Evolutionary conservation across 2,329 filamentous ascomycete genomes (phyloP).

Genomic region (Plectosphaerella plurivora): DNA sequence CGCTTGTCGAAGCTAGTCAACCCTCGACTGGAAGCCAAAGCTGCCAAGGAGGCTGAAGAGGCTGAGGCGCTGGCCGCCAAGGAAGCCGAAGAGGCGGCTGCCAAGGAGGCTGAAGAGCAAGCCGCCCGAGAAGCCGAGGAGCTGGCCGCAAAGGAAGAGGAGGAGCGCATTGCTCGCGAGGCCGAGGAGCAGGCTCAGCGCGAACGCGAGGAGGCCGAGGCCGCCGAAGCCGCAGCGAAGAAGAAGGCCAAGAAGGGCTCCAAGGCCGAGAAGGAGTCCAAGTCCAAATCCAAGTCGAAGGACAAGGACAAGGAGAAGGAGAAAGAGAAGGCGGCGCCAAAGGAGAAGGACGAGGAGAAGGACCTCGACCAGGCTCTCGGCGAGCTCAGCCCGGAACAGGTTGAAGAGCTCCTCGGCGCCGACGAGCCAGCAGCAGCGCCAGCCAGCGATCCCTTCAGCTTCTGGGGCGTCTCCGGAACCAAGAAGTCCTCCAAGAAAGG

Average conservation of each 20-base stretch:
- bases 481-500: constrained; percentile 41
- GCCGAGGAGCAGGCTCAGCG: constrained; percentile 19
- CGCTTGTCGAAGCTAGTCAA: constrained; percentile 27
- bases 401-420: constrained; percentile 35
- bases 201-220: constrained; percentile 20
- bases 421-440: constrained; percentile 18
- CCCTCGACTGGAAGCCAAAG: constrained; percentile 34
- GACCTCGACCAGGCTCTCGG: constrained; percentile 15
- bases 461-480: constrained; percentile 45
- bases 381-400: constrained; percentile 35
- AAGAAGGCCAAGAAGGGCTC: constrained; percentile 39
- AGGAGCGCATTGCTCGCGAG: constrained; percentile 23
- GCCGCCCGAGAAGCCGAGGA: constrained; percentile 30
- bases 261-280: constrained; percentile 26
- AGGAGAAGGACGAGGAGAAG: constrained; percentile 7
- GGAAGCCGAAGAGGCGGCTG: constrained; percentile 35
- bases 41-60: constrained; percentile 31
- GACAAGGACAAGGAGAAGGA: constrained; percentile 19
- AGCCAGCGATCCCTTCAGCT: constrained; percentile 44
- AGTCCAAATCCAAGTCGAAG: constrained; percentile 27
- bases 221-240: constrained; percentile 18
- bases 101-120: constrained; percentile 31
- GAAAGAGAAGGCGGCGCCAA: constrained; percentile 13
- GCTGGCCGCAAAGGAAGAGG: constrained; percentile 22
- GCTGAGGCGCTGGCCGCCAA: constrained; percentile 28